phyloP scores from a whole-genome alignment of 805 yeast genomes.

The Pichia occidentalis region DNA sequence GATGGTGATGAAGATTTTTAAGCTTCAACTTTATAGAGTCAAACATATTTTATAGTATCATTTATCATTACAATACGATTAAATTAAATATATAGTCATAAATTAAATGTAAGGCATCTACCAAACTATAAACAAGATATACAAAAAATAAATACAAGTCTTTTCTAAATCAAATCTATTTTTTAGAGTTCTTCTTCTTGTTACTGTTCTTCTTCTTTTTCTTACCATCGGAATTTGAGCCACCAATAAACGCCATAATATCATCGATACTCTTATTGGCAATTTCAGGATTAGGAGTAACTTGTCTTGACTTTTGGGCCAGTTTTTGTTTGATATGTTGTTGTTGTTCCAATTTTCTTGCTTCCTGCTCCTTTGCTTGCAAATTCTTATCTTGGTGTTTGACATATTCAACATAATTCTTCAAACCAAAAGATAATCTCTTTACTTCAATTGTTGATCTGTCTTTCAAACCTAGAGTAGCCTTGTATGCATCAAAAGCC shows the following conservation, averaged over 20 bases:
- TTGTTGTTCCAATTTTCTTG: slow-evolving; percentile 18
- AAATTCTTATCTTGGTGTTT: slow-evolving; percentile 16
- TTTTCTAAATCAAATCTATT: slow-evolving; percentile 12
- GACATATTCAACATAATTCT: slow-evolving; percentile 35
- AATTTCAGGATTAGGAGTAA: slow-evolving; percentile 44
- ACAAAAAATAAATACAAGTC: slow-evolving; percentile 6
- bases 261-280: slow-evolving; percentile 67
- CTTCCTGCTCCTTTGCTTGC: slow-evolving; percentile 20
- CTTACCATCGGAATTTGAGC: slow-evolving; percentile 30
- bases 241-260: slow-evolving; percentile 64
- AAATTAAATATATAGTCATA: too few relatives aligned
- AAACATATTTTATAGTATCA: neutral
- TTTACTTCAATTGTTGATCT: slow-evolving; percentile 59
- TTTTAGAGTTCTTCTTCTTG: slow-evolving; percentile 19
- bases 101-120: too few relatives aligned
- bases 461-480: slow-evolving; percentile 61
- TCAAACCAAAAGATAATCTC: slow-evolving; percentile 56
- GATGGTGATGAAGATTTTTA: slow-evolving; percentile 43
- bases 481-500: slow-evolving; percentile 52
- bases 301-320: slow-evolving; percentile 29
- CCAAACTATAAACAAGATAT: slow-evolving; percentile 7
- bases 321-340: slow-evolving; percentile 22
- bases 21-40: neutral
- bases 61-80: neutral
- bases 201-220: slow-evolving; percentile 27